Percentiles rank a stretch among this genome's conserved stretches.
phyloP scores from a whole-genome alignment of 2,329 filamentous ascomycete species.

The Fusarium ambrosium region DNA sequence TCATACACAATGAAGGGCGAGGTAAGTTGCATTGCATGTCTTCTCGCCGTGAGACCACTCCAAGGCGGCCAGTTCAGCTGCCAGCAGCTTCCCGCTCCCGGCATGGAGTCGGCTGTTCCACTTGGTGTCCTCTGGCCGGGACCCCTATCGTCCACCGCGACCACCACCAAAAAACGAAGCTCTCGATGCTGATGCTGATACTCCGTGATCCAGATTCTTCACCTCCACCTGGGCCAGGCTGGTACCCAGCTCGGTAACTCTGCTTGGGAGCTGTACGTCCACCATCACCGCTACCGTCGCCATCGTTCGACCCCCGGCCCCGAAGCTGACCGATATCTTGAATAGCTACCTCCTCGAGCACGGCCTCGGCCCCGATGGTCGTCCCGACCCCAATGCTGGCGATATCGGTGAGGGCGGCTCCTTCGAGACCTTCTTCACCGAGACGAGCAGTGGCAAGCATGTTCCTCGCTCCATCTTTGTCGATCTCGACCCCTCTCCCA shows the following conservation, averaged over 20 bases:
- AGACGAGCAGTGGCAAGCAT: constrained; percentile 79
- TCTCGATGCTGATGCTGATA: constrained; percentile 33
- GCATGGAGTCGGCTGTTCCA: constrained; percentile 36
- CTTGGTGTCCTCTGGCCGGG: constrained; percentile 31
- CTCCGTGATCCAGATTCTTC: constrained; percentile 65
- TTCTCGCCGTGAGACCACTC: not conserved
- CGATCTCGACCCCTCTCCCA: constrained; percentile 79
- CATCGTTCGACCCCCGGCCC: constrained; percentile 7
- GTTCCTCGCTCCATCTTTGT: constrained; percentile 80
- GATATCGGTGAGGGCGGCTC: constrained; percentile 73
- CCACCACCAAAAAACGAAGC: not conserved
- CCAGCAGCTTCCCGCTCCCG: not conserved
- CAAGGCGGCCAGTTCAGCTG: constrained; percentile 10
- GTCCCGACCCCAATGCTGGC: constrained; percentile 71
- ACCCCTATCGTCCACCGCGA: constrained; percentile 5
- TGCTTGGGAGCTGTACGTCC: constrained; percentile 80
- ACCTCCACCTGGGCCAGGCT: constrained; percentile 76
- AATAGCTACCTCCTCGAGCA: constrained; percentile 79
- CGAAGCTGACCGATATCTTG: constrained; percentile 42
- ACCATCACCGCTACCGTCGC: constrained; percentile 26
- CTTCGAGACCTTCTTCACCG: constrained; percentile 81
- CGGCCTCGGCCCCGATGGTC: constrained; percentile 75
- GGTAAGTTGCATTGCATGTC: constrained; percentile 56
- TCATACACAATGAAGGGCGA: constrained; percentile 68
- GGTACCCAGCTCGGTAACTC: constrained; percentile 81